Percentiles rank a stretch among this genome's conserved stretches.
Conservation (phyloP, 2,329 filamentous ascomycete genomes). For the Fusarium poae region DNA sequence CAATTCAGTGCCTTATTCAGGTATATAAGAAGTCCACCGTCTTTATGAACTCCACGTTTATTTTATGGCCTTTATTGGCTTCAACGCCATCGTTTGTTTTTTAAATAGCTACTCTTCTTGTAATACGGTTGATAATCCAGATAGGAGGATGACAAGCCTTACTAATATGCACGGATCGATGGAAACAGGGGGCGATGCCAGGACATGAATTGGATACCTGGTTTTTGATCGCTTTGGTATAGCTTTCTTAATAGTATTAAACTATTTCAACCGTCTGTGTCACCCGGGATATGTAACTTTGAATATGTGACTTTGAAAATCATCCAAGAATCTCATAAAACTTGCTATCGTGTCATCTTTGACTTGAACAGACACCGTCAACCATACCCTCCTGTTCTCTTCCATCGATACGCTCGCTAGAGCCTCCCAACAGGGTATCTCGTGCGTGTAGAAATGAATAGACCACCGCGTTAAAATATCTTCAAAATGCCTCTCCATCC, state of each 20-base stretch:
- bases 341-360: neutral
- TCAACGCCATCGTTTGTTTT: neutral
- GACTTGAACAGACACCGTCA: slow-evolving; percentile 10
- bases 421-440: slow-evolving; percentile 50
- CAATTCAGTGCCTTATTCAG: neutral
- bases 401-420: slow-evolving; percentile 30
- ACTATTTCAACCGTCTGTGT: slow-evolving; percentile 4
- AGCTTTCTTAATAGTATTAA: slow-evolving; percentile 11
- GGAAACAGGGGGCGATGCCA: neutral
- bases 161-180: neutral
- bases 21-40: neutral
- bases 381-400: slow-evolving; percentile 12
- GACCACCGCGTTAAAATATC: slow-evolving; percentile 41
- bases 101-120: slow-evolving; percentile 1
- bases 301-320: neutral
- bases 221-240: slow-evolving; percentile 9
- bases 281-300: neutral
- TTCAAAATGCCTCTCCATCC: slow-evolving; percentile 26
- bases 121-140: neutral
- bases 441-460: slow-evolving; percentile 50
- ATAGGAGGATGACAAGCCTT: neutral
- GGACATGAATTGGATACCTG: slow-evolving; percentile 32
- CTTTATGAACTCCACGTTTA: too few species aligned
- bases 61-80: neutral
- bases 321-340: slow-evolving; percentile 8